Evolutionary conservation across 2,329 filamentous ascomycete genomes (phyloP).

Genomic region (Diplocarpon rosae): DNA sequence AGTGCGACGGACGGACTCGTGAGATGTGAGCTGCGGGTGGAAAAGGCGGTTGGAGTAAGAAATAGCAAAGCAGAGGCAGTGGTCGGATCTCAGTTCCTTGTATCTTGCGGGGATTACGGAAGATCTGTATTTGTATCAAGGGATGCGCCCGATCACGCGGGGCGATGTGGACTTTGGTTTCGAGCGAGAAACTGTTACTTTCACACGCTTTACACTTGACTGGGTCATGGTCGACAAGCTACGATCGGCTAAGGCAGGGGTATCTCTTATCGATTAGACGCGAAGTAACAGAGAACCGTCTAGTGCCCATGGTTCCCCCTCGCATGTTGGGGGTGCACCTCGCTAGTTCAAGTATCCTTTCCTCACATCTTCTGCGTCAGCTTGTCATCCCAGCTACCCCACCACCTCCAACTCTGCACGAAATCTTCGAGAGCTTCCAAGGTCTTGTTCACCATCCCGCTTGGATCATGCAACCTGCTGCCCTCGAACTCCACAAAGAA

Average conservation of each 20-base stretch:
- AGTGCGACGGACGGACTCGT: too few species aligned
- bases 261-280: slow-evolving; percentile 15
- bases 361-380: slow-evolving; percentile 2
- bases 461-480: slow-evolving; percentile 39
- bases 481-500: slow-evolving; percentile 90
- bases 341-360: background rate
- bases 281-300: background rate
- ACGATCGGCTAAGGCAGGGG: background rate
- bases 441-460: slow-evolving; percentile 47
- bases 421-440: slow-evolving; percentile 46
- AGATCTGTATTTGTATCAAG: too few species aligned
- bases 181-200: background rate
- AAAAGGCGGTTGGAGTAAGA: too few species aligned
- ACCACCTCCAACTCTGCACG: slow-evolving; percentile 52
- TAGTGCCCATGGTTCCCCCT: too few species aligned
- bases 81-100: too few species aligned
- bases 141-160: background rate
- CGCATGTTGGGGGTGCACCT: too few species aligned
- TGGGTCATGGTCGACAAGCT: too few species aligned
- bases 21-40: too few species aligned
- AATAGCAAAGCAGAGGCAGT: too few species aligned
- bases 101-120: too few species aligned
- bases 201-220: too few species aligned
- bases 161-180: slow-evolving; percentile 8
- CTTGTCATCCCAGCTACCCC: slow-evolving; percentile 52